Conservation (phyloP, 2,329 filamentous ascomycete species). For the Penicillium sp. region DNA sequence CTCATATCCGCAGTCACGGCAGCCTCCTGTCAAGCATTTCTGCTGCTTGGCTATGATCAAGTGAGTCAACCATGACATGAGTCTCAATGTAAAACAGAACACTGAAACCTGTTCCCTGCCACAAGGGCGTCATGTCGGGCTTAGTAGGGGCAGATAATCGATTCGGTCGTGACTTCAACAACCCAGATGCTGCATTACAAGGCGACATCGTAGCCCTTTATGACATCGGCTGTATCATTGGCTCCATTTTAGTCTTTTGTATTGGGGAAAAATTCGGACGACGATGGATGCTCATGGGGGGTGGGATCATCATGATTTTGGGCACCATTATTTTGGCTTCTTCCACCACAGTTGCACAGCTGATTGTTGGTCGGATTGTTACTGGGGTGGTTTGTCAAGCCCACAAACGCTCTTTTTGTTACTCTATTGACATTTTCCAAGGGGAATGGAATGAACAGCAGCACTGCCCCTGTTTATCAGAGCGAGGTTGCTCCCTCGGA, state of each 20-base stretch:
- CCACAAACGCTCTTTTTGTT: not conserved
- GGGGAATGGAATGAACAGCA: conserved; percentile 29
- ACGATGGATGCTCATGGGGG: conserved; percentile 44
- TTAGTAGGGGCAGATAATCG: conserved; percentile 48
- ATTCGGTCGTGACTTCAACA: conserved; percentile 43
- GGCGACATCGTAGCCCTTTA: conserved; percentile 35
- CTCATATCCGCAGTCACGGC: conserved; percentile 30
- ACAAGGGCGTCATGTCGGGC: conserved; percentile 42
- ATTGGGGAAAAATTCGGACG: conserved; percentile 48
- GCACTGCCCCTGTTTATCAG: conserved; percentile 31
- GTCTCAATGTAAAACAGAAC: too few species aligned
- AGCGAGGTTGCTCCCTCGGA: conserved; percentile 31
- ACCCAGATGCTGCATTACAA: conserved; percentile 42
- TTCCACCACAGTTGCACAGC: conserved; percentile 44
- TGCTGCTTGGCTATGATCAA: conserved; percentile 49
- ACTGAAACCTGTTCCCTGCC: too few species aligned
- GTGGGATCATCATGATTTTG: conserved; percentile 39
- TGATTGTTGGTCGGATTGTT: conserved; percentile 52
- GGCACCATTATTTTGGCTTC: conserved; percentile 35
- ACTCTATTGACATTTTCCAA: not conserved
- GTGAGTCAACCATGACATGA: not conserved
- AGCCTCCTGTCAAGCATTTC: conserved; percentile 44
- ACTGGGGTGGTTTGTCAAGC: conserved; percentile 43
- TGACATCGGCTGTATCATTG: conserved; percentile 36
- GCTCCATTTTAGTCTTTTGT: conserved; percentile 37